Evolutionary conservation across 2,329 filamentous ascomycete species (phyloP).

Genomic region (Clarireedia homoeocarpa): DNA sequence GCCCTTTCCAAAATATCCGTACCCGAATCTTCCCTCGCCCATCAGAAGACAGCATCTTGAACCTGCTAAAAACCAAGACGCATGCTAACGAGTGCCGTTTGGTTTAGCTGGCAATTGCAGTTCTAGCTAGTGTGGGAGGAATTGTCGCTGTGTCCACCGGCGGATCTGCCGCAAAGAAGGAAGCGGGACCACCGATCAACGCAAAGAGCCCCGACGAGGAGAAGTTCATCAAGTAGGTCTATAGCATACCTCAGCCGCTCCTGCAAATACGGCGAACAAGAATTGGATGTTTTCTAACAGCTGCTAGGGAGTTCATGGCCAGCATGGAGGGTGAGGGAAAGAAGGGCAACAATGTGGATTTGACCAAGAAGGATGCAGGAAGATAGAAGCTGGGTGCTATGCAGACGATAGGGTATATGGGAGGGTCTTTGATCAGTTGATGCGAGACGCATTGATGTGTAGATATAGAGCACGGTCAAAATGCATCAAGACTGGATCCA

Average conservation of each 20-base stretch:
- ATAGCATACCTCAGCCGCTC: neutral
- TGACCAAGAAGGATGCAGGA: slow-evolving; percentile 7
- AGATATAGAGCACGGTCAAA: slow-evolving; percentile 8
- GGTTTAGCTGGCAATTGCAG: slow-evolving; percentile 27
- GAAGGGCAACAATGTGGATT: slow-evolving; percentile 8
- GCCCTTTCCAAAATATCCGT: slow-evolving; percentile 7
- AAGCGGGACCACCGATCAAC: slow-evolving; percentile 29
- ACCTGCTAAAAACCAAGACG: neutral
- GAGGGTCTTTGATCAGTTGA: neutral
- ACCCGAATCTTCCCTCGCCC: slow-evolving; percentile 11
- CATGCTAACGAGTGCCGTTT: slow-evolving; percentile 14
- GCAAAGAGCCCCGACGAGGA: slow-evolving; percentile 30
- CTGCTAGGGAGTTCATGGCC: slow-evolving; percentile 10
- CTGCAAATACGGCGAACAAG: neutral
- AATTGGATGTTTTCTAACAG: neutral
- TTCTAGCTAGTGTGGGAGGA: slow-evolving; percentile 22
- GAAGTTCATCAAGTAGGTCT: slow-evolving; percentile 30
- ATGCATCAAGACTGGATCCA: slow-evolving; percentile 1
- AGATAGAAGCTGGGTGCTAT: slow-evolving; percentile 3
- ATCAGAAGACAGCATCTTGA: slow-evolving; percentile 7
- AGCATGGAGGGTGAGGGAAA: slow-evolving; percentile 21
- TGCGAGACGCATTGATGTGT: slow-evolving; percentile 1
- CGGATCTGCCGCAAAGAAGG: slow-evolving; percentile 22
- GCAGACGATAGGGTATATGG: neutral
- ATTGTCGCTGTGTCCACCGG: slow-evolving; percentile 14